A percentile compares a stretch with the other conserved stretches of the same genome.
Evolutionary conservation across 2,329 filamentous ascomycete species (phyloP).

Genomic region (Verticillium albo-atrum): DNA sequence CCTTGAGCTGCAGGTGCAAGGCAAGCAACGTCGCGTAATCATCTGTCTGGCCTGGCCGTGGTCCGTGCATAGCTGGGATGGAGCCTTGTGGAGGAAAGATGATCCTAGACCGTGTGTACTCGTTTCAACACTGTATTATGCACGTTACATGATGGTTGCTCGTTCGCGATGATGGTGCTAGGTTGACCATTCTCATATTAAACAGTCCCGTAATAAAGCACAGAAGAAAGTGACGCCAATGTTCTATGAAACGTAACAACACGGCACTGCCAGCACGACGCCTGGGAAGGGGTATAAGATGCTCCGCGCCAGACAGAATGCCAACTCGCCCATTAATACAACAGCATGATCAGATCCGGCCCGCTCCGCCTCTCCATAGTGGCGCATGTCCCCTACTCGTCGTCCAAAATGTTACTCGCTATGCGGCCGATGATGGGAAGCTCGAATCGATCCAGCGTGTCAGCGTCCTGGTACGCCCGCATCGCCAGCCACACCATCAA

Average conservation of each 20-base stretch:
- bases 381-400: conserved; percentile 50
- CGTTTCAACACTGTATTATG: neutral
- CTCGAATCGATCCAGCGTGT: conserved; percentile 67
- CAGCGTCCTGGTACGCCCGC: conserved; percentile 80
- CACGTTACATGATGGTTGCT: too few relatives aligned
- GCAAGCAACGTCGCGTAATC: conserved; percentile 17
- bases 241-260: too few relatives aligned
- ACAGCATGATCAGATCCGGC: neutral
- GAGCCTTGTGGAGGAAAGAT: neutral
- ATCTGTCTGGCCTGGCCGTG: conserved; percentile 10
- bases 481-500: conserved; percentile 73
- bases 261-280: neutral
- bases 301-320: neutral
- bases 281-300: neutral
- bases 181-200: too few relatives aligned
- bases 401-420: conserved; percentile 85
- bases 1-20: conserved; percentile 12
- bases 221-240: too few relatives aligned
- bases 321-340: neutral
- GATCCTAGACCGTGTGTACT: neutral
- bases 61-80: conserved; percentile 8
- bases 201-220: too few relatives aligned
- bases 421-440: conserved; percentile 81
- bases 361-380: neutral
- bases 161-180: too few relatives aligned